These are phyloP conservation scores for Rhizoctonia solani DNA, from an alignment of 1,284 basidiomycete genomes.

Conservation along the genomic window DNA sequence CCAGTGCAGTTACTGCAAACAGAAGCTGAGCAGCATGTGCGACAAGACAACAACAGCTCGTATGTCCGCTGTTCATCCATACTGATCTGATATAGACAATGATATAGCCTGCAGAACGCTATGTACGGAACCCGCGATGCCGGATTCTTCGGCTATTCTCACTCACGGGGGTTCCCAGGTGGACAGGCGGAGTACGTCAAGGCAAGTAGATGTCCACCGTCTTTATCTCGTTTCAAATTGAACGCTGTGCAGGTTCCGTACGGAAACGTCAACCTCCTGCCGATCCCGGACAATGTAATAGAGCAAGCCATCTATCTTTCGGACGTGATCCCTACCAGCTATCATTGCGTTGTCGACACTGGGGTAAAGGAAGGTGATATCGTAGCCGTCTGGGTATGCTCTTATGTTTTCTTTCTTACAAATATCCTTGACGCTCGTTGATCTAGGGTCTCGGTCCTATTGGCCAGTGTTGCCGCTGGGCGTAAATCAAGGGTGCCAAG, in stretches of 20 bases:
- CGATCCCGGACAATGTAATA: conserved; percentile 63
- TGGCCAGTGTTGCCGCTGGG: conserved; percentile 65
- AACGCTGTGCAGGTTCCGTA: conserved; percentile 63
- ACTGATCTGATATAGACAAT: too few relatives aligned
- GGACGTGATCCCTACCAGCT: conserved; percentile 74
- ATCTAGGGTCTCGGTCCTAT: conserved; percentile 63
- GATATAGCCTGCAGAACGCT: conserved; percentile 59
- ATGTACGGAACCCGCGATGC: conserved; percentile 73
- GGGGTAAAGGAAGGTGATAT: conserved; percentile 67
- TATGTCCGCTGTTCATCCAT: conserved; percentile 45
- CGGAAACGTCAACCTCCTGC: conserved; percentile 70
- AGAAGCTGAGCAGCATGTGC: conserved; percentile 74
- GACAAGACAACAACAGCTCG: conserved; percentile 69
- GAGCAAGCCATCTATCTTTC: conserved; percentile 60
- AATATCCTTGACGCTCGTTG: neutral
- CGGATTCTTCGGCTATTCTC: conserved; percentile 75
- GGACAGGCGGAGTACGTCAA: conserved; percentile 69
- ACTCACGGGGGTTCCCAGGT: conserved; percentile 73
- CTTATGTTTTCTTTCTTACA: neutral
- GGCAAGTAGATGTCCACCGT: conserved; percentile 20
- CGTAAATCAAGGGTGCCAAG: conserved; percentile 67
- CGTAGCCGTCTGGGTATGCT: conserved; percentile 67
- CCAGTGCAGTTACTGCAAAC: conserved; percentile 70
- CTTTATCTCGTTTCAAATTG: neutral
- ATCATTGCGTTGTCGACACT: conserved; percentile 71